Percentiles rank a stretch among this genome's conserved stretches.
Evolutionary conservation across 2,329 filamentous ascomycete genomes (phyloP).

Genomic region (Ascochyta fabae): DNA sequence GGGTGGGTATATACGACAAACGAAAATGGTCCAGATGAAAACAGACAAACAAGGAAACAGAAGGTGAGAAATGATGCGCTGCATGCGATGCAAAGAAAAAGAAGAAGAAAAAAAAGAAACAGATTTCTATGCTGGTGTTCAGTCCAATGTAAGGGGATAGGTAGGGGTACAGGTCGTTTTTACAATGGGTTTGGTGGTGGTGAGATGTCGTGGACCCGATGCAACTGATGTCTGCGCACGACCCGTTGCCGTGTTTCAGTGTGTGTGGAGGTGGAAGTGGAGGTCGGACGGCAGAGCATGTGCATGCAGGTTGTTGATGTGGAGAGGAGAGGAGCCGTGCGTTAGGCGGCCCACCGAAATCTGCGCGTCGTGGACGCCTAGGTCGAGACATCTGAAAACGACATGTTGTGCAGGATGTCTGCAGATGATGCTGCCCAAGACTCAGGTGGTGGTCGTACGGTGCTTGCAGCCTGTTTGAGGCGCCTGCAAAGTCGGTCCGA

Average conservation of each 20-base stretch:
- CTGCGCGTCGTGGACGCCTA: constrained; percentile 6
- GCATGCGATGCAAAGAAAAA: background rate
- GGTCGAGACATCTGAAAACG: background rate
- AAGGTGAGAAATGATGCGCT: background rate
- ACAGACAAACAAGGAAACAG: background rate
- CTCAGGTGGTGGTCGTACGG: background rate
- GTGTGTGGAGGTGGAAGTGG: constrained; percentile 8
- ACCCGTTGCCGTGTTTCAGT: background rate
- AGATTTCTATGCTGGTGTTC: background rate
- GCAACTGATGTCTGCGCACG: background rate
- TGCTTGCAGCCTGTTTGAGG: background rate
- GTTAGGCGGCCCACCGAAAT: constrained; percentile 4
- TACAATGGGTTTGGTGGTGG: background rate
- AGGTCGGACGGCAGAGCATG: background rate
- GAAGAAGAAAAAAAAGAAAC: too few relatives aligned
- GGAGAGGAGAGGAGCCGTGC: background rate
- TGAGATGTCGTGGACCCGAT: background rate
- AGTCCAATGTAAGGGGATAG: background rate
- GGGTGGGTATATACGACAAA: constrained; percentile 13
- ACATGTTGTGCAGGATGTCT: background rate
- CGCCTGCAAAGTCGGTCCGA: background rate
- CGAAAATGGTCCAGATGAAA: constrained; percentile 5
- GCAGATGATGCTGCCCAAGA: background rate
- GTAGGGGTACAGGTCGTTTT: too few relatives aligned
- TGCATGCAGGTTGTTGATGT: background rate